Conservation (phyloP, 805 yeast species). For the Candida easanensis region DNA sequence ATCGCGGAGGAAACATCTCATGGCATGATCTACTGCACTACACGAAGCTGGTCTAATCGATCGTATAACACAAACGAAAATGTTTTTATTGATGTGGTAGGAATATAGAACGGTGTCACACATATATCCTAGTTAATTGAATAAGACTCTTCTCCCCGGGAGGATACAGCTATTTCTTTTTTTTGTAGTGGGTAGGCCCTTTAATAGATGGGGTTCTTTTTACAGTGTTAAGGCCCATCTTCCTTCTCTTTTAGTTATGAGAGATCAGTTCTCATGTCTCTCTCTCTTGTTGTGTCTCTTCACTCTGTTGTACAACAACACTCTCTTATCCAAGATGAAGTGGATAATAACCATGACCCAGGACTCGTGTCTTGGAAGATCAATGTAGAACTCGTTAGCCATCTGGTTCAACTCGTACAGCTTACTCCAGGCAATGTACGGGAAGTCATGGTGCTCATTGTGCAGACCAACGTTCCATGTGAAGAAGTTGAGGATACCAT, state of each 20-base stretch:
- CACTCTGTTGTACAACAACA: conserved; percentile 78
- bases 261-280: neutral
- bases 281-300: conserved; percentile 45
- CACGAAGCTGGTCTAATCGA: too few relatives aligned
- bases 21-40: too few relatives aligned
- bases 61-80: too few relatives aligned
- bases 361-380: conserved; percentile 70
- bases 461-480: conserved; percentile 95
- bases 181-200: too few relatives aligned
- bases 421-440: conserved; percentile 87
- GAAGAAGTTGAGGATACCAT: conserved; percentile 71
- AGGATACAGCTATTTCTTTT: too few relatives aligned
- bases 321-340: conserved; percentile 65
- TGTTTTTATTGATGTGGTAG: too few relatives aligned
- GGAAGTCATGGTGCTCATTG: conserved; percentile 95
- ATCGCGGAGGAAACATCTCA: neutral
- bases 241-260: too few relatives aligned
- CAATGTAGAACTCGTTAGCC: conserved; percentile 79
- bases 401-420: conserved; percentile 60
- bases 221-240: neutral
- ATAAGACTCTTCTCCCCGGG: too few relatives aligned
- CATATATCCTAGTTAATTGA: too few relatives aligned
- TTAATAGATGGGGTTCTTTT: neutral
- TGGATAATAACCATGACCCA: conserved; percentile 78
- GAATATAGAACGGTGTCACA: too few relatives aligned